A percentile compares a stretch with the other conserved stretches of the same genome.
Conservation (phyloP, 306 rosid species). For the Fragaria nilgerrensis region DNA sequence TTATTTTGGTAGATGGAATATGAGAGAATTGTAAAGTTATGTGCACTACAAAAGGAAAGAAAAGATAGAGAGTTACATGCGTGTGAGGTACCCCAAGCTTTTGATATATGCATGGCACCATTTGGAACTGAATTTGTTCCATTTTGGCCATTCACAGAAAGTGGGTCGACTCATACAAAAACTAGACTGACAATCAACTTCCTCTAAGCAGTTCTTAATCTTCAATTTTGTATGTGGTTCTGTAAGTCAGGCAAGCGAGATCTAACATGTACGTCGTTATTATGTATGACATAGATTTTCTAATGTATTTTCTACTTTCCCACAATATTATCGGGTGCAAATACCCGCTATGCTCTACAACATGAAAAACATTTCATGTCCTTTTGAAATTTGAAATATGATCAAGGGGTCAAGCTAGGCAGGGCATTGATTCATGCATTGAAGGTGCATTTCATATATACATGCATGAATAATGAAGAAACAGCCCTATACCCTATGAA, state of each 20-base stretch:
- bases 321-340: too few relatives aligned
- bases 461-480: neutral
- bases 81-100: slow-evolving; percentile 40
- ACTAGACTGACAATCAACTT: neutral
- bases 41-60: slow-evolving; percentile 25
- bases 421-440: neutral
- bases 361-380: neutral
- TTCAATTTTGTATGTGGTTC: neutral
- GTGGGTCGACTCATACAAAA: neutral
- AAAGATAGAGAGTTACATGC: neutral
- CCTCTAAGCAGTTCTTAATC: neutral
- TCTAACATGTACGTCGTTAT: too few relatives aligned
- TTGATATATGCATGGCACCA: slow-evolving; percentile 4
- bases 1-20: slow-evolving; percentile 9
- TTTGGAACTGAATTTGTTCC: slow-evolving; percentile 11
- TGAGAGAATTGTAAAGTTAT: slow-evolving; percentile 18
- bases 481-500: neutral
- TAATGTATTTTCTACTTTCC: too few relatives aligned
- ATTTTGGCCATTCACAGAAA: neutral
- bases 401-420: neutral
- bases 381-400: neutral
- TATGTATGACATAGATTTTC: too few relatives aligned
- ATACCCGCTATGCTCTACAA: too few relatives aligned
- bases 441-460: neutral
- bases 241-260: too few relatives aligned